Evolutionary conservation across 2,329 filamentous ascomycete species (phyloP).

Genomic region (Sclerotinia subarctica): DNA sequence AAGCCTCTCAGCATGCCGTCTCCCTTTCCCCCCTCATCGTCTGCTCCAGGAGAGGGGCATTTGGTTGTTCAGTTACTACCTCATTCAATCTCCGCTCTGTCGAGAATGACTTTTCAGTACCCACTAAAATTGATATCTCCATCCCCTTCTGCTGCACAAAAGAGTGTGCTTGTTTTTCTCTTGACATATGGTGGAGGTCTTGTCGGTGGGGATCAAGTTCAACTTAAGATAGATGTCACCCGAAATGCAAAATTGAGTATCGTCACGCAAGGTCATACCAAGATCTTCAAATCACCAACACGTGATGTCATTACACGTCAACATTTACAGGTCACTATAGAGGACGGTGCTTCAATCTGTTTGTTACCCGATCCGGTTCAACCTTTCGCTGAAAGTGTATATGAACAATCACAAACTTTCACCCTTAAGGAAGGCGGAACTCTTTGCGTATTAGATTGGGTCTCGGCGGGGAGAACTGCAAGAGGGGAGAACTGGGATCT

Average conservation of each 20-base stretch:
- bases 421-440: constrained; percentile 55
- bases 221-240: constrained; percentile 65
- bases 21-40: constrained; percentile 59
- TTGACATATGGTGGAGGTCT: constrained; percentile 93
- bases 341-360: constrained; percentile 54
- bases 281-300: constrained; percentile 80
- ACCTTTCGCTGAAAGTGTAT: constrained; percentile 80
- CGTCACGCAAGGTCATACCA: constrained; percentile 79
- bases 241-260: constrained; percentile 63
- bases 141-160: constrained; percentile 58
- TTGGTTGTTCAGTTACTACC: constrained; percentile 73
- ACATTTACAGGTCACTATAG: constrained; percentile 50
- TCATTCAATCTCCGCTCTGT: constrained; percentile 66
- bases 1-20: constrained; percentile 29
- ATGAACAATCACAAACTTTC: constrained; percentile 82
- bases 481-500: constrained; percentile 89
- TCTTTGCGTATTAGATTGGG: constrained; percentile 89
- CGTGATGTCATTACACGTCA: constrained; percentile 57
- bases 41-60: constrained; percentile 71
- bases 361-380: constrained; percentile 89
- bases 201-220: constrained; percentile 80
- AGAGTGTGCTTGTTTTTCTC: constrained; percentile 78
- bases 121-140: constrained; percentile 91
- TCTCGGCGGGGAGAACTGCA: constrained; percentile 80
- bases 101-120: constrained; percentile 82